Evolutionary conservation across 805 yeast species (phyloP).

Genomic region (Wickerhamiella spandovensis): DNA sequence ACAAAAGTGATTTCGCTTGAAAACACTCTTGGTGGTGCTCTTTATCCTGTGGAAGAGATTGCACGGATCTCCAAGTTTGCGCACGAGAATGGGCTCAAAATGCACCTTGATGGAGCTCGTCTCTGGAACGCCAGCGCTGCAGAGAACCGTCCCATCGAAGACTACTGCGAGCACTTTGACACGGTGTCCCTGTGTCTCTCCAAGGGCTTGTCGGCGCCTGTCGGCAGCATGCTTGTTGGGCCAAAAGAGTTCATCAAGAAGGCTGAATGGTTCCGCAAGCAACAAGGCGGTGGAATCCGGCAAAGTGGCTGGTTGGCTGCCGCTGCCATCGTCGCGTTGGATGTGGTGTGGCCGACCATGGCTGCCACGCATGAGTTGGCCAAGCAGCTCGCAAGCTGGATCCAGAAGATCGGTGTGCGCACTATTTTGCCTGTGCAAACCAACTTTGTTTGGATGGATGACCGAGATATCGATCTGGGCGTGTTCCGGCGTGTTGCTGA

Average conservation of each 20-base stretch:
- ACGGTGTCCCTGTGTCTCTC: conserved; percentile 80
- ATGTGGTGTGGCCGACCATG: conserved; percentile 53
- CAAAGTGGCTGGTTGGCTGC: conserved; percentile 71
- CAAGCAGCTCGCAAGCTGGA: conserved; percentile 30
- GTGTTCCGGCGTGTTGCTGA: conserved; percentile 40
- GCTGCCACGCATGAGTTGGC: conserved; percentile 38
- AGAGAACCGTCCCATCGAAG: conserved; percentile 48
- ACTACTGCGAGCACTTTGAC: conserved; percentile 63
- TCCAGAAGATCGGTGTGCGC: conserved; percentile 32
- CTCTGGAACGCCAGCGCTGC: conserved; percentile 80
- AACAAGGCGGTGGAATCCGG: conserved; percentile 86
- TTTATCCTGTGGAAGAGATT: conserved; percentile 71
- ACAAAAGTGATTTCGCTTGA: conserved; percentile 75
- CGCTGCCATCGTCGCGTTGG: conserved; percentile 68
- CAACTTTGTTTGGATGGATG: conserved; percentile 71
- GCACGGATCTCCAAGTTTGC: conserved; percentile 60
- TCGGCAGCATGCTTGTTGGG: conserved; percentile 81
- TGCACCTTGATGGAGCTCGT: conserved; percentile 91
- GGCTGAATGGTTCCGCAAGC: conserved; percentile 80
- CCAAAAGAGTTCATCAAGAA: conserved; percentile 40
- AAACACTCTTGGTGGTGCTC: conserved; percentile 74
- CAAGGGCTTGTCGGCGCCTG: conserved; percentile 85
- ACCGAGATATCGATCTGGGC: conserved; percentile 42
- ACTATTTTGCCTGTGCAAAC: conserved; percentile 70
- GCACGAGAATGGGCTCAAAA: conserved; percentile 37